Evolutionary conservation across 2,329 filamentous ascomycete genomes (phyloP), one percentile per base, ranked within the genome.

Genomic region (Fusarium sp.): DNA sequence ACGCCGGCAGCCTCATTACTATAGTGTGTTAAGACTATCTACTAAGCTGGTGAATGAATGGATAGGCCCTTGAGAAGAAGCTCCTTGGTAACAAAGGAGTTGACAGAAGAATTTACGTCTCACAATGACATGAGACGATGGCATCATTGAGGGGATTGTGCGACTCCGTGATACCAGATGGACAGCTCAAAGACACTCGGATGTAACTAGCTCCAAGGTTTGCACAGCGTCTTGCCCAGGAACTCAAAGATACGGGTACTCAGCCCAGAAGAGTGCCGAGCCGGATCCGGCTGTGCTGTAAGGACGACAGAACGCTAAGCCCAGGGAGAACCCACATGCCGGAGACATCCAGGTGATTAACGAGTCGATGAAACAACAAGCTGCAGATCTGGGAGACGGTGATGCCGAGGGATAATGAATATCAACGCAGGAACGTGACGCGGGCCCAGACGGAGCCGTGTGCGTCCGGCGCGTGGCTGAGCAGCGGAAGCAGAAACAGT

Each of bases 351-450:
- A 56, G 29, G 24, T 24, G 45, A 18, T 62, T 31, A 14, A 43
- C 45, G n/a, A 74, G 65, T 65, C 65, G 60, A 45, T 52, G 37
- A 73, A 67, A 73, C 60, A 68, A 39, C 56, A 75, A 63, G 54
- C 24, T 70, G 65, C 48, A 71, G 63, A 75, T 75, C 72, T 70
- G 52, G 61, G 43, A 64, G 57, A 57, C 69, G 73, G 73, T 57
- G 73, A 68, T 68, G 73, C 73, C 73, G 73, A 75, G 73, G 35
- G 69, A 67, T 75, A n/a, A 52, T 64, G 52, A 69, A 48, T 39
- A 68, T 60, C 50, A 45, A 56, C 27, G 31, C 31, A 31, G 50
- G 33, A 52, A 37, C 29, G 24, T 54, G 61, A 57, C 48, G 37
- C 59, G 43, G 52, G 61, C 37, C 58, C 50, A 63, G 60, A 13